A percentile compares a stretch with the other conserved stretches of the same genome.
These are phyloP conservation scores for Kodamaea ohmeri DNA, from an alignment of 1,139 yeast species.

Conservation along the genomic window DNA sequence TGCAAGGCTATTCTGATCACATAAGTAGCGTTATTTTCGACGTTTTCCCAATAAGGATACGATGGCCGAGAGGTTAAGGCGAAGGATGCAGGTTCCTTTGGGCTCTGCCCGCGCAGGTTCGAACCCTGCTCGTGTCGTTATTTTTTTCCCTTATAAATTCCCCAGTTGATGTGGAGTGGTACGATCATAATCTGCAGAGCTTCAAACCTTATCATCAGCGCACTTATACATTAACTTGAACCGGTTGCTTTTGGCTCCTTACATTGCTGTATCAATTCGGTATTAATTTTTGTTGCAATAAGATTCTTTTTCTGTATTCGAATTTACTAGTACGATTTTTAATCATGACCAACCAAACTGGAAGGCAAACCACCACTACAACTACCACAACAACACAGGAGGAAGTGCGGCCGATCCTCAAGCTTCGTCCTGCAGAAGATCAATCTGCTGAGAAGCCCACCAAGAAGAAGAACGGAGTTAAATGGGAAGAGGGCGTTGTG, in stretches of 20 bases:
- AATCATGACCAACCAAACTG: conserved; percentile 5
- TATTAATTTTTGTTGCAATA: not conserved
- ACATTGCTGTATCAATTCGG: too few relatives aligned
- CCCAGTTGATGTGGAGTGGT: too few relatives aligned
- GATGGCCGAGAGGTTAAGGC: conserved; percentile 54
- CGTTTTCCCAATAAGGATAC: conserved; percentile 24
- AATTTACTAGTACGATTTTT: not conserved
- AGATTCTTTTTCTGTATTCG: not conserved
- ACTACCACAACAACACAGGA: conserved; percentile 10
- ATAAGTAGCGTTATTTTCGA: too few relatives aligned
- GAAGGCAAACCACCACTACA: conserved; percentile 8
- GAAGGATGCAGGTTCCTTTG: conserved; percentile 47
- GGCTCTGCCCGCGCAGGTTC: conserved; percentile 28
- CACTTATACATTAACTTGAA: too few relatives aligned
- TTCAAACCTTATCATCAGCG: too few relatives aligned
- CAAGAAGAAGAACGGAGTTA: conserved; percentile 47
- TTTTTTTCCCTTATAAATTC: conserved; percentile 16
- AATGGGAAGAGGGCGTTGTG: conserved; percentile 82
- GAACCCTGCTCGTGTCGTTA: conserved; percentile 45
- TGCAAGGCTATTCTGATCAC: too few relatives aligned
- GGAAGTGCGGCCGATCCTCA: conserved; percentile 15
- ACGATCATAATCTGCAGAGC: too few relatives aligned
- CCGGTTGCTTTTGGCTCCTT: too few relatives aligned
- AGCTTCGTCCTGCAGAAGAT: conserved; percentile 11
- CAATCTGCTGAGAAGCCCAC: conserved; percentile 5